Evolutionary conservation across 208 protist species (phyloP), one percentile per base, ranked within the genome.

Genomic region (Acanthamoeba divionensis): DNA sequence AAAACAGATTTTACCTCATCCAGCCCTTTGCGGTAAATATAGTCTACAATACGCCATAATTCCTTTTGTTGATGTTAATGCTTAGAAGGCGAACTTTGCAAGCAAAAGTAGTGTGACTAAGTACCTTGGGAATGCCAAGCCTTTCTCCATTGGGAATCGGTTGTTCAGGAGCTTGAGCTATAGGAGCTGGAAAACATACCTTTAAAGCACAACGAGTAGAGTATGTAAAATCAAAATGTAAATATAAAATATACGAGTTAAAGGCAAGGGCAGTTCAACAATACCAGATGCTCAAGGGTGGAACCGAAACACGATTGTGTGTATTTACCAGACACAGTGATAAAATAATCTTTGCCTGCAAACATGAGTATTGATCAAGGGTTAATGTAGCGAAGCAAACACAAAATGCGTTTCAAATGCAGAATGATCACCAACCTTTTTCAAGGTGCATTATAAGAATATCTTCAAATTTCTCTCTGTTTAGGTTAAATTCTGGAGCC

Each of bases 361-460:
- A 24, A 82, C 79, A 18, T 48, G 36, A 62, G n/a, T 79, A 7
- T n/a, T 3, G 29, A 55, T 62, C 31, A 79, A 90, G 24, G n/a
- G n/a, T 8, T 21, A 85, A 12, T 12, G 24, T 47, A 54, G 4
- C 13, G 13, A 85, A 48, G 50, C 15, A 12, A 83, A 13, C 31
- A 88, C 31, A 66, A 12, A 85, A 36, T 13, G 52, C 52, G 21
- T 60, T 21, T 21, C 21, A 26, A 60, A 60, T 21, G n/a, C n/a
- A 60, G 52, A 60, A 60, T 38, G 18, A 67, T 6, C 15, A 31
- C 8, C 55, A 93, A 57, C 92, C 92, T 63, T 95, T 95, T 44
- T 95, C 93, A 0, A 95, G 62, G 60, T 95, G 92, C 29, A 96
- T 45, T 48, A 96, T 93, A 15, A 96, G 91, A 31, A 95, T 96